Base-by-base conservation (phyloP, 2,329 filamentous ascomycete genomes). In the Colletotrichum trifolii region DNA sequence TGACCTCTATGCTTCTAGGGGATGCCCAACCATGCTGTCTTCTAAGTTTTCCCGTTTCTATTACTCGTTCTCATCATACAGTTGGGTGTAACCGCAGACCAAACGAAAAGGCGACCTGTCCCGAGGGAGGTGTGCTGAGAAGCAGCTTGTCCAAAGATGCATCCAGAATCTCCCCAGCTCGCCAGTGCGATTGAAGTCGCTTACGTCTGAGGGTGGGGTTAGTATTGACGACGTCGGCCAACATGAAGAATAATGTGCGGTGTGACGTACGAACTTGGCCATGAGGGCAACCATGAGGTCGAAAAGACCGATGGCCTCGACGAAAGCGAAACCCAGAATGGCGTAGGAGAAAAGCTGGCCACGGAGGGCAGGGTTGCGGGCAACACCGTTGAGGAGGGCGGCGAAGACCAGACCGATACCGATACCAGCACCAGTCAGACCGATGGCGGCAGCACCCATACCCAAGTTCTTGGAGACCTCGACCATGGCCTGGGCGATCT, bases 371-470 rank as follows among this genome's bases (percentile, higher is more conserved):
- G 93, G 93, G 92, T 97, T 97, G 86, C 93, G 92, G 86, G 93
- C 92, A 81, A 96, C 92, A 85, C 89, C 89, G 83, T 92, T 90
- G 79, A 96, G 87, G 80, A 96, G 92, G 77, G 92, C 90, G 79
- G 91, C 92, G 89, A 96, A 96, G 80, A 96, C 93, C 79, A 95
- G 89, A 87, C 93, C 93, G 84, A 96, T 96, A 92, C 93, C 93
- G 82, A 96, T 93, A 93, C 92, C 91, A 79, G 92, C 91, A 91
- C 91, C 91, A 79, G 91, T 92, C 78, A 96, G 91, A 91, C 93
- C 93, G 79, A 96, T 94, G 85, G 93, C 93, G 78, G 93, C 93
- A 75, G 89, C 86, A 83, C 91, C 91, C 91, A 94, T 94, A 88
- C 91, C 91, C 78, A 94, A 81, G 90, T 94, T 94, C 89, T 93